These are phyloP conservation scores for Echinochloa phyllopogon DNA, from an alignment of 176 grass and related monocot species.

Conservation along the genomic window DNA sequence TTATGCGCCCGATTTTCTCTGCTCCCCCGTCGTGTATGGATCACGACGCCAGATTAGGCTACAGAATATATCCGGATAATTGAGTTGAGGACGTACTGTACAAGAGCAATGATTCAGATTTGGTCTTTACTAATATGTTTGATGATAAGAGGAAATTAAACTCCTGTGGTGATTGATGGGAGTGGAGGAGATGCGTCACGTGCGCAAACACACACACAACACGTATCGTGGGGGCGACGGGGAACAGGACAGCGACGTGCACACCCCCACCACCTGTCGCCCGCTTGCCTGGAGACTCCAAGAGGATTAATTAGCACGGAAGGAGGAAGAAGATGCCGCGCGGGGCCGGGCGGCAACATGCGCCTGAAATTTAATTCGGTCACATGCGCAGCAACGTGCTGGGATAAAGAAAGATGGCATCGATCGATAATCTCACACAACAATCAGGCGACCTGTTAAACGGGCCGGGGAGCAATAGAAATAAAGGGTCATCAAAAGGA, in stretches of 20 bases:
- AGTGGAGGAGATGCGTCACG: background rate
- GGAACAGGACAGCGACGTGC: constrained; percentile 17
- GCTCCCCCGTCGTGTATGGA: background rate
- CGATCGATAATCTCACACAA: background rate
- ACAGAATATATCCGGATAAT: background rate
- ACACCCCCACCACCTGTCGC: background rate
- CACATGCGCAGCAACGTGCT: constrained; percentile 27
- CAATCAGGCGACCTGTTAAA: background rate
- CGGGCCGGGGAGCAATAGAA: no score
- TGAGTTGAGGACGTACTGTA: background rate
- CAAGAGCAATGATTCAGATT: background rate
- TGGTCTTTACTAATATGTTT: background rate
- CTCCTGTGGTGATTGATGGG: background rate
- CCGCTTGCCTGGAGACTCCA: no score
- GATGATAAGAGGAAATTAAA: background rate
- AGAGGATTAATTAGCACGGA: background rate
- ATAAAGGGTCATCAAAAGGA: no score
- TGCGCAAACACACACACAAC: background rate
- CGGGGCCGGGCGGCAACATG: background rate
- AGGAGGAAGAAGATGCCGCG: constrained; percentile 23
- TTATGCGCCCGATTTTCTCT: background rate
- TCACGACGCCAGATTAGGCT: background rate
- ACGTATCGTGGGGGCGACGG: background rate
- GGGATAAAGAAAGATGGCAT: background rate
- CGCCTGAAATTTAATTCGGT: background rate